Base-by-base conservation (phyloP, 495 filamentous ascomycete genomes). In the Hypoxylon cercidicola region DNA sequence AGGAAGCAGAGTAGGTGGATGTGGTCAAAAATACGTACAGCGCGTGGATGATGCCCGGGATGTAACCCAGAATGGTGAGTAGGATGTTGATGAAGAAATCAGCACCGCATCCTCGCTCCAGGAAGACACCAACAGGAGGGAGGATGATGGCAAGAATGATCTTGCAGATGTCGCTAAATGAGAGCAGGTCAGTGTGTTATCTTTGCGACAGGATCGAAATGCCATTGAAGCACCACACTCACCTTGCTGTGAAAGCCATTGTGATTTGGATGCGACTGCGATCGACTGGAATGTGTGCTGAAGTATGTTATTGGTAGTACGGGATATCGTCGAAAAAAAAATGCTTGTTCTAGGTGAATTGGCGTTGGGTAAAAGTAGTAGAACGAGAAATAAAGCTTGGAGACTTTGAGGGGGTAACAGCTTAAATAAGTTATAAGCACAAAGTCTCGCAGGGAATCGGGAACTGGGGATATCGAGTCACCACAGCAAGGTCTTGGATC, bases 71-170 rank as follows among this genome's bases (percentile, higher is more conserved):
- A 68, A 93, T 87, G 47, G 91, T 95, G 74, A 97, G 81, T 65
- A 89, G 82, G 79, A 96, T 87, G 82, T 95, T 96, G 84, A 97
- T 93, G 69, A 90, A 78, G 64, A 97, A 81, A 71, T 96, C 91
- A 71, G 87, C 84, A 75, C 87, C 85, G 79, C 90, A 93, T 73
- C 93, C 93, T 37, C 89, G 87, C 83, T 95, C 90, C 58, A 96
- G 86, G 84, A 97, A 96, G 74, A 96, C 93, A 76, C 92, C 92
- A 32, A 96, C 82, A 64, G 93, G 93, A 37, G 93, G 93, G 49
- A 96, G 82, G 81, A 96, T 78, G 80, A 96, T 82, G 80, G 92
- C 90, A 76, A 92, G 83, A 79, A 95, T 86, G 81, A 94, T 91
- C 83, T 94, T 93, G 89, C 88, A 89, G 82, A 93, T 91, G 70